Evolutionary conservation across 768 basidiomycete species (phyloP), one percentile per base, ranked within the genome.

Genomic region (Boletus barrowsii): DNA sequence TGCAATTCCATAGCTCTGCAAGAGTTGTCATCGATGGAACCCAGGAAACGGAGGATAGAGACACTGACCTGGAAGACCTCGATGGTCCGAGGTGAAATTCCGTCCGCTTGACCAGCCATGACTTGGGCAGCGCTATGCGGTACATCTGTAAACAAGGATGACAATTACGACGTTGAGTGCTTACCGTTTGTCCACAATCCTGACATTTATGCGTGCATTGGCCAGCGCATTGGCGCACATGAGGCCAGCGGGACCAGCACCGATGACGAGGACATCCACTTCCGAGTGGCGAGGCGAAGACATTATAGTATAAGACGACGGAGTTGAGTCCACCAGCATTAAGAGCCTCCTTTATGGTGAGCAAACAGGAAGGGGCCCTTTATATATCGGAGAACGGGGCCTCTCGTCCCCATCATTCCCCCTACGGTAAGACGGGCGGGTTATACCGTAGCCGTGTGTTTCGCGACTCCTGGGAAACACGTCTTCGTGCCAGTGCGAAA

Each of bases 1-100:
- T 4, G 76, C 83, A 4, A 90, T 72, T 4, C 88, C 88, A 68
- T 90, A 90, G 55, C 88, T 91, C 88, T 90, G 54, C 11, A 15
- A 29, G 10, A 18, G 3, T 9, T 5, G 8, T 47, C 39, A 30
- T 39, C 14, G 20, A 29, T 7, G 11, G 50, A 46, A 10, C n/a
- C 20, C 3, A 11, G 29, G 29, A 1, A 45, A 22, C 11, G 4
- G 17, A 15, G 18, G 20, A 36, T 10, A 43, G 42, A 9, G 8
- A 33, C 17, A 24, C 62, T 26, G 24, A 70, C 79, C 67, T 81
- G 77, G 26, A 82, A 62, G 11, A 82, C 76, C 58, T 82, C 81
- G 29, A 63, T 46, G 2, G 68, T 68, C 40, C 62, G 62, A 37
- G 63, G 66, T 14, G 63, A 57, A 45, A 68, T 43, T 14, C 67